Conservation (phyloP, 768 basidiomycete species). For the Amanita exitialis region DNA sequence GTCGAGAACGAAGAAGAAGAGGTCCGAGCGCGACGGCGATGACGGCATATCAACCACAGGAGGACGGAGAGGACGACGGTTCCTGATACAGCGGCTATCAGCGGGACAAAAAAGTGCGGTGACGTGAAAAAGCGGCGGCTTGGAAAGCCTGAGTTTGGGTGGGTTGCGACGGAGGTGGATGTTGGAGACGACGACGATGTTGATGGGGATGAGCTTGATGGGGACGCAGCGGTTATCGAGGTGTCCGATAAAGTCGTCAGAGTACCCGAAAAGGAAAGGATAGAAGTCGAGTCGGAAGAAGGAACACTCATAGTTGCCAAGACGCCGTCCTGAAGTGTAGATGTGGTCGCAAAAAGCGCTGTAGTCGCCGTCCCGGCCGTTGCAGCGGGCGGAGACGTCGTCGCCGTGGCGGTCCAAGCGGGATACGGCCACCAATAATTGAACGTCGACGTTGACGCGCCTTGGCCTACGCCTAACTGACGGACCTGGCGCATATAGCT, state of each 20-base stretch:
- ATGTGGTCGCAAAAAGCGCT: neutral
- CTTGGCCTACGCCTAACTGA: slow-evolving; percentile 4
- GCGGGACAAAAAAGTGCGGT: slow-evolving; percentile 19
- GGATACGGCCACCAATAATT: slow-evolving; percentile 31
- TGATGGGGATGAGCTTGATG: neutral
- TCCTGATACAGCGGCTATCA: slow-evolving; percentile 19
- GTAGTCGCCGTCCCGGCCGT: neutral
- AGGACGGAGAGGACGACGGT: slow-evolving; percentile 19
- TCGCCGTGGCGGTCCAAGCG: slow-evolving; percentile 8
- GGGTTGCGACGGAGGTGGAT: neutral
- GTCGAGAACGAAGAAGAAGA: slow-evolving; percentile 2
- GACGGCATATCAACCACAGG: slow-evolving; percentile 25
- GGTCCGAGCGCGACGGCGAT: slow-evolving; percentile 1
- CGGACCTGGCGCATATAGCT: neutral
- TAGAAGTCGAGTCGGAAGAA: neutral
- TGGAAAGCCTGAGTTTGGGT: neutral
- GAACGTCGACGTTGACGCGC: slow-evolving; percentile 16
- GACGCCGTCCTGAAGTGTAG: neutral
- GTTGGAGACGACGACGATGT: neutral
- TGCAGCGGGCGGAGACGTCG: neutral
- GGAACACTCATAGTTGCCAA: neutral
- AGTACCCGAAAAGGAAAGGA: neutral
- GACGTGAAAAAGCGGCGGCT: slow-evolving; percentile 12
- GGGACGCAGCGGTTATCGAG: neutral
- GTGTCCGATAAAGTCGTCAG: neutral